Conservation (phyloP, 2,329 filamentous ascomycete genomes). For the Fusarium concolor region DNA sequence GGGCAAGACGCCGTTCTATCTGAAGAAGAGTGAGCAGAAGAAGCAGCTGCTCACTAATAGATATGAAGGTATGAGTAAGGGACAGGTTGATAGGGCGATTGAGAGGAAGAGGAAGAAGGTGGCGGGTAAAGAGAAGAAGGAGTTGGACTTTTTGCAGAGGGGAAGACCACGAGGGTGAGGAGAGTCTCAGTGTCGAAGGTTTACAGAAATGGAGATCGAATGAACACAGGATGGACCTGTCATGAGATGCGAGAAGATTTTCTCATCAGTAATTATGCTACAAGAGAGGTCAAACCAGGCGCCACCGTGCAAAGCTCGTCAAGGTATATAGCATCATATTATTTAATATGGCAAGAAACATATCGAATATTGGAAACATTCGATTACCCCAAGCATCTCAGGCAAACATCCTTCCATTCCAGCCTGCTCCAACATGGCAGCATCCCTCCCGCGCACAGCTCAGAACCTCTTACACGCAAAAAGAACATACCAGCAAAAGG, state of each 20-base stretch:
- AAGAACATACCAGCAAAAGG: neutral
- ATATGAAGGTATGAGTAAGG: constrained; percentile 85
- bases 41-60: constrained; percentile 82
- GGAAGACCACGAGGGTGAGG: constrained; percentile 31
- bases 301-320: too few relatives aligned
- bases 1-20: constrained; percentile 92
- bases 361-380: too few relatives aligned
- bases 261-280: too few relatives aligned
- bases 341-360: too few relatives aligned
- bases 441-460: too few relatives aligned
- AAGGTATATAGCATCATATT: too few relatives aligned
- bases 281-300: too few relatives aligned
- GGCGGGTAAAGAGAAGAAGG: constrained; percentile 84
- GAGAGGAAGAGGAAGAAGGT: constrained; percentile 92
- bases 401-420: too few relatives aligned
- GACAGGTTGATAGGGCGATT: constrained; percentile 85
- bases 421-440: too few relatives aligned
- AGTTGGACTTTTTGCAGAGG: constrained; percentile 62
- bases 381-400: too few relatives aligned
- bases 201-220: neutral
- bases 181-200: neutral
- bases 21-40: constrained; percentile 94
- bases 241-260: neutral
- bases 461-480: neutral
- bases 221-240: neutral